A percentile compares a stretch with the other conserved stretches of the same genome.
These are phyloP conservation scores for Aureobasidium sp. DNA, from an alignment of 2,329 filamentous ascomycete species.

Conservation along the genomic window DNA sequence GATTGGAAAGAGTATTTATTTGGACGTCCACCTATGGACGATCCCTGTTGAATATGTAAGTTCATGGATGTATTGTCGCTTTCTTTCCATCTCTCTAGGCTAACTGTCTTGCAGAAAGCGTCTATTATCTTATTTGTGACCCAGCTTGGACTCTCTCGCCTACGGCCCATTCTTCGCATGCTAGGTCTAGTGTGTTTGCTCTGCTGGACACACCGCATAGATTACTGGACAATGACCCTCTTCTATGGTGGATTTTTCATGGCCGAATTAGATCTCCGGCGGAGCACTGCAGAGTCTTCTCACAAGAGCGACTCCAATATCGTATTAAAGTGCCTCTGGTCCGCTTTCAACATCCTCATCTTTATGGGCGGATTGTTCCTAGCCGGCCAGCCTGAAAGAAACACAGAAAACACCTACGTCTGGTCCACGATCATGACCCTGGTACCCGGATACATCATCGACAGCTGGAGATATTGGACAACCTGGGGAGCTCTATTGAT, in stretches of 20 bases:
- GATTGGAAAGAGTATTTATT: not conserved
- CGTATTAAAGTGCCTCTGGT: not conserved
- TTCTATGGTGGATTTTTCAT: conserved; percentile 48
- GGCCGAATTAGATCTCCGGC: conserved; percentile 44
- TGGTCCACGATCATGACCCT: not conserved
- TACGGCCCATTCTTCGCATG: conserved; percentile 27
- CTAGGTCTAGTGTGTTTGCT: conserved; percentile 35
- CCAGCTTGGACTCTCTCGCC: conserved; percentile 33
- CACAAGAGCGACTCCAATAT: conserved; percentile 34
- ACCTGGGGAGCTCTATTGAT: not conserved
- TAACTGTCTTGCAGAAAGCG: conserved; percentile 19
- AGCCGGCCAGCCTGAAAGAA: not conserved
- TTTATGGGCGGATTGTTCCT: conserved; percentile 3
- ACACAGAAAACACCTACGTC: not conserved
- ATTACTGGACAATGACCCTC: conserved; percentile 48
- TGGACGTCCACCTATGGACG: conserved; percentile 51
- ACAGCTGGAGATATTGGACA: not conserved
- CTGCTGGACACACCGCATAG: conserved; percentile 39
- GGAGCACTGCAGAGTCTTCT: conserved; percentile 35
- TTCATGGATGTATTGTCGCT: not conserved
- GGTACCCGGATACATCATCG: not conserved
- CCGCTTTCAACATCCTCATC: not conserved
- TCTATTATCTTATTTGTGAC: conserved; percentile 50
- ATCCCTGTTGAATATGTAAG: conserved; percentile 28
- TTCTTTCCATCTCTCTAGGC: not conserved